Evolutionary conservation across 495 filamentous ascomycete genomes (phyloP), one percentile per base, ranked within the genome.

Genomic region (Penicillium coffeae): DNA sequence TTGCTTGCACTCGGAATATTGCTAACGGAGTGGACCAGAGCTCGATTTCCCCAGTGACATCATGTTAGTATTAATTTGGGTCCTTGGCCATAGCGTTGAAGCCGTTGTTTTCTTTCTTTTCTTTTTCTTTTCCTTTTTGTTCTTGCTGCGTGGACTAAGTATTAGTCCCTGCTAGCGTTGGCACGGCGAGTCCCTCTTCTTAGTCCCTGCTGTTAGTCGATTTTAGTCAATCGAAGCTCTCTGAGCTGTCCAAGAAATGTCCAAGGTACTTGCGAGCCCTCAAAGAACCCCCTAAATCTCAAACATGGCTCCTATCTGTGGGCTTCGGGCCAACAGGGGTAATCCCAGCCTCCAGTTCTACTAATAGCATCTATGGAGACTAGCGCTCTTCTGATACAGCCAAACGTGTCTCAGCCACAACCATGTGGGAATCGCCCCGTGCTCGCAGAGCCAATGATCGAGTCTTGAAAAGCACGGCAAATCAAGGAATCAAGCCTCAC

Each of bases 341-440:
- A n/a, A n/a, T n/a, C n/a, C n/a, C 22, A 27, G 25, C 25, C 45
- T 36, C 40, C 41, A 48, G 52, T 62, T 56, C 59, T 59, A 59
- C 59, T 59, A 62, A 59, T 62, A 62, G 56, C 48, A 62, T 30
- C 9, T 53, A 56, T 56, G 59, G 59, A 54, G 56, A 44, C 59
- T 59, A 62, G 59, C 50, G 56, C 32, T 49, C 15, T 48, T 38
- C 46, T 56, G 56, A 62, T 59, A 59, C 55, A 56, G 42, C 46
- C 48, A 59, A 42, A 50, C 47, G 53, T 52, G 59, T 62, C 59
- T 62, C 59, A 62, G 59, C 56, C 59, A 62, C 59, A 62, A 56
- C 56, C 59, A 62, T 62, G 59, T 62, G 59, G 59, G 50, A 38
- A 56, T 50, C 33, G 50, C 52, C 50, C 38, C 33, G 54, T 47